Percentiles rank a stretch among this genome's conserved stretches.
Conservation (phyloP, 495 filamentous ascomycete species). For the Penicillium bialowiezense region DNA sequence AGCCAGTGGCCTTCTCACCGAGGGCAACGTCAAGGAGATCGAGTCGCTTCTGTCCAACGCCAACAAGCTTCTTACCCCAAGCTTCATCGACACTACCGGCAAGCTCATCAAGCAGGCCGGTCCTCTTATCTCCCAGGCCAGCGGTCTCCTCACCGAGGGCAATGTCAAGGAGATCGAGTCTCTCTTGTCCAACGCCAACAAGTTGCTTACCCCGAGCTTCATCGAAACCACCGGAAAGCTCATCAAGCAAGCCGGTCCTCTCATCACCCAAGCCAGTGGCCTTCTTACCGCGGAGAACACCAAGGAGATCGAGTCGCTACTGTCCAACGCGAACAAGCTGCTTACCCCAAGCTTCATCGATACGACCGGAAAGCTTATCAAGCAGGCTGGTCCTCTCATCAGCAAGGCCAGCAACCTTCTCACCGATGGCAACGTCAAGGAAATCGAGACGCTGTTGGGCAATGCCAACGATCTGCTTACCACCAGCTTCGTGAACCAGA, state of each 20-base stretch:
- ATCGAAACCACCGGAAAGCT: conserved; percentile 34
- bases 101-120: conserved; percentile 37
- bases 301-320: conserved; percentile 30
- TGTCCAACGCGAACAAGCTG: conserved; percentile 41
- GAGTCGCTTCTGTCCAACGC: not conserved
- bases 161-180: conserved; percentile 34
- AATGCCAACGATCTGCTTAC: conserved; percentile 39
- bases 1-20: conserved; percentile 5
- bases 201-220: conserved; percentile 34
- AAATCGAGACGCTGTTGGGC: conserved; percentile 35
- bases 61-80: conserved; percentile 4
- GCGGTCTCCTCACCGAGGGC: conserved; percentile 30
- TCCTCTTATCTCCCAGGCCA: conserved; percentile 11
- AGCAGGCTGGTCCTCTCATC: conserved; percentile 20
- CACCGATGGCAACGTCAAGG: conserved; percentile 28
- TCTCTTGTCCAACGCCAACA: conserved; percentile 38
- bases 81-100: conserved; percentile 23
- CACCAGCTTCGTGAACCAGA: conserved; percentile 22
- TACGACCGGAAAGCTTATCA: not conserved
- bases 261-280: conserved; percentile 24
- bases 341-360: conserved; percentile 38
- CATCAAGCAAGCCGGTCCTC: conserved; percentile 7
- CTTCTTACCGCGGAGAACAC: conserved; percentile 36
- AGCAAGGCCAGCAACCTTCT: conserved; percentile 32
- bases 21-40: conserved; percentile 2